Evolutionary conservation across 2,329 filamentous ascomycete species (phyloP), one percentile per base, ranked within the genome.

Genomic region (Saccharata proteae): DNA sequence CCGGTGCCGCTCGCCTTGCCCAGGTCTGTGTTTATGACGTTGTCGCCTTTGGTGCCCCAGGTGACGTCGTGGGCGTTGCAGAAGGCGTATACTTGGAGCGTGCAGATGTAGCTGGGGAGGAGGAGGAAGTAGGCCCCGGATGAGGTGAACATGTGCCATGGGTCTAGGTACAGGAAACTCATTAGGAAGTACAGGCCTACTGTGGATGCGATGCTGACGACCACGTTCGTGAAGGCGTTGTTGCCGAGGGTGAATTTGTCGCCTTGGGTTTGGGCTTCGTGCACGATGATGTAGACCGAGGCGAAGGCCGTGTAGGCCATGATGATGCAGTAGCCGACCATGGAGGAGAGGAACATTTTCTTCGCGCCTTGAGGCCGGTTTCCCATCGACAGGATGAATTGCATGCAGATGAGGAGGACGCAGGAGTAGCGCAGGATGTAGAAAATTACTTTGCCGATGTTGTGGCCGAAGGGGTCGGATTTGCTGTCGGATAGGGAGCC

Each of bases 1-100:
- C 67, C 66, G 26, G 72, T 72, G 41, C 80, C 77, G 29, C 81
- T 74, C 9, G 92, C 90, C 5, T 81, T 76, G 35, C 90, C 90
- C 1, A 98, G 74, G 52, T 98, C 92, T 6, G 81, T 94, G 56
- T 83, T 79, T 47, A 90, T 78, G 20, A 93, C 76, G 56, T 98
- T 98, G 67, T 98, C 90, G 35, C 90, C 90, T 61, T 98, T 98
- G 26, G 90, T 98, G 26, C 90, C 90, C 90, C 90, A 98, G 0
- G 86, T 93, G 13, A 98, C 85, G 54, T 98, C 90, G 70, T 98
- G 90, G 0, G 88, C 93, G 62, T 98, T 98, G 66, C 90, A 96
- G 59, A 98, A 98, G 25, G 90, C 90, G 59, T 98, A 98, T 13
- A 96, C 85, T 57, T 98, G 90, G 3, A 98, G 69, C 0, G 84